A percentile compares a stretch with the other conserved stretches of the same genome.
These are phyloP conservation scores for Verbascum thapsus DNA, from an alignment of 257 asterid genomes.

Conservation along the genomic window DNA sequence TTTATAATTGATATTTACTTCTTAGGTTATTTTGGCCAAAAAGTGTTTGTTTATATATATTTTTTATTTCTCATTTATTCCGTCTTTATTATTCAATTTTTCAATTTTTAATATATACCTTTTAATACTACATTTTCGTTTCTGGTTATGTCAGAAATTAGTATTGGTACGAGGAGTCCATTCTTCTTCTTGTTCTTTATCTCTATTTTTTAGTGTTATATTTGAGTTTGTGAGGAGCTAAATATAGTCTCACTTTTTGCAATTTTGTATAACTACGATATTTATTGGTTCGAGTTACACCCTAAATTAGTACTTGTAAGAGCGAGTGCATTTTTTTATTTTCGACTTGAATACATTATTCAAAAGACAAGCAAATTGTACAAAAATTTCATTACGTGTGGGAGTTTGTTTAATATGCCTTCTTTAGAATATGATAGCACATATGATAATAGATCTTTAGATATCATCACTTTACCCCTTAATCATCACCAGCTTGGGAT, in stretches of 20 bases:
- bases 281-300: background rate
- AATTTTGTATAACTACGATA: background rate
- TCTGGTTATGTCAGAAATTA: conserved; percentile 9
- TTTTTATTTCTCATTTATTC: background rate
- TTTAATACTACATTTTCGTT: background rate
- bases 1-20: conserved; percentile 8
- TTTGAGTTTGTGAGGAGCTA: conserved; percentile 4
- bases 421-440: background rate
- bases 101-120: background rate
- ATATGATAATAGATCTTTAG: background rate
- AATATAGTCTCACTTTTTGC: background rate
- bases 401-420: background rate
- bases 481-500: background rate
- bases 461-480: background rate
- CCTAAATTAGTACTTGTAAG: background rate
- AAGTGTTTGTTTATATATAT: background rate
- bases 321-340: conserved; percentile 20
- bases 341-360: conserved; percentile 18
- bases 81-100: background rate
- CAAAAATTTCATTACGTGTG: conserved; percentile 9
- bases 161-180: conserved; percentile 2
- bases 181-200: conserved; percentile 8
- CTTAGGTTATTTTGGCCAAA: conserved; percentile 1
- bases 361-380: conserved; percentile 7
- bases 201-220: background rate